Evolutionary conservation across 2,329 filamentous ascomycete genomes (phyloP).

Genomic region (Ramichloridium luteum): DNA sequence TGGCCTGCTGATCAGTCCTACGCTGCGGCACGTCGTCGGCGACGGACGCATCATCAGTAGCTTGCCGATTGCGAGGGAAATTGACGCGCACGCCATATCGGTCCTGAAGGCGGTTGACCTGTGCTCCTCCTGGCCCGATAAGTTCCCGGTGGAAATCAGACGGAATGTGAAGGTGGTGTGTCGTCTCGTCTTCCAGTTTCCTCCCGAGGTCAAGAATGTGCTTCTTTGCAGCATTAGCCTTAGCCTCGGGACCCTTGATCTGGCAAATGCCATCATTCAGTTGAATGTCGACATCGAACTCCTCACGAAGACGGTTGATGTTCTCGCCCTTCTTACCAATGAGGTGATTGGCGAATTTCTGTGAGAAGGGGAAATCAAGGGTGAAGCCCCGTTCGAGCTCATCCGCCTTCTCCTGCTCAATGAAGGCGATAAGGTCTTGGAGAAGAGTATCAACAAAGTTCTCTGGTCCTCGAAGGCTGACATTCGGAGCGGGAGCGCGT

Average conservation of each 20-base stretch:
- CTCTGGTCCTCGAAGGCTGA: slow-evolving; percentile 63
- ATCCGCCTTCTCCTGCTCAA: slow-evolving; percentile 79
- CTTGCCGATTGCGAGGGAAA: slow-evolving; percentile 60
- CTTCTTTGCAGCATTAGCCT: slow-evolving; percentile 74
- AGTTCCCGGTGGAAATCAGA: slow-evolving; percentile 89
- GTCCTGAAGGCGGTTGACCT: slow-evolving; percentile 84
- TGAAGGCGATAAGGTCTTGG: slow-evolving; percentile 62
- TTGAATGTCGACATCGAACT: slow-evolving; percentile 67
- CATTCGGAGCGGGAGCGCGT: slow-evolving; percentile 35
- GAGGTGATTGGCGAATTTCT: slow-evolving; percentile 83
- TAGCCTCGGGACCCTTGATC: slow-evolving; percentile 88
- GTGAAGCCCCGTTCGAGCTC: slow-evolving; percentile 88
- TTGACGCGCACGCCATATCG: slow-evolving; percentile 92
- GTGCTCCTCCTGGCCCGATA: slow-evolving; percentile 75
- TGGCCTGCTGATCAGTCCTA: slow-evolving; percentile 57
- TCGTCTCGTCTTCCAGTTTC: slow-evolving; percentile 82
- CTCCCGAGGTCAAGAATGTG: slow-evolving; percentile 70
- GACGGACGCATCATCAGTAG: slow-evolving; percentile 53
- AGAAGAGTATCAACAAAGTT: slow-evolving; percentile 60
- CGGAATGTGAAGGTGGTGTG: slow-evolving; percentile 76
- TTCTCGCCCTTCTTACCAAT: slow-evolving; percentile 57
- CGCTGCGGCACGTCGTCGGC: slow-evolving; percentile 55
- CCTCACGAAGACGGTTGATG: slow-evolving; percentile 56
- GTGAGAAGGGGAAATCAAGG: slow-evolving; percentile 79
- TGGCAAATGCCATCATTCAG: slow-evolving; percentile 90